Evolutionary conservation across 1,284 basidiomycete species (phyloP).

Genomic region (Apiotrichum mycotoxinovorans): DNA sequence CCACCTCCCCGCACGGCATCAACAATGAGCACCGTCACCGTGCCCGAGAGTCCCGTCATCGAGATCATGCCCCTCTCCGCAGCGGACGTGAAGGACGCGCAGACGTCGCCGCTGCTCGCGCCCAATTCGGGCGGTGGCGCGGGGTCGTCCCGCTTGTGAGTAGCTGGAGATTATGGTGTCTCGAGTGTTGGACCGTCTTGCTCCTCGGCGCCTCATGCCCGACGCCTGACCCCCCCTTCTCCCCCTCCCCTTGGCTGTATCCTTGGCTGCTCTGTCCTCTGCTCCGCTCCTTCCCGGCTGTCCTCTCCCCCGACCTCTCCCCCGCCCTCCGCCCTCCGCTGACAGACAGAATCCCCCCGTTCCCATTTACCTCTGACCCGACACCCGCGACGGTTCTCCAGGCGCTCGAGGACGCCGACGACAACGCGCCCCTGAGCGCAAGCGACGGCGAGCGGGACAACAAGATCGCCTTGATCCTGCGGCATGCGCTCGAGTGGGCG

Average conservation of each 20-base stretch:
- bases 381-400: slow-evolving; percentile 1
- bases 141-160: not conserved
- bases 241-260: too few relatives aligned
- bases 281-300: too few relatives aligned
- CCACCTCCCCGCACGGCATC: not conserved
- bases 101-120: not conserved
- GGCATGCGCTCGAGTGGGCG: slow-evolving; percentile 37
- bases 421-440: not conserved
- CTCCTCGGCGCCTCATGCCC: too few relatives aligned
- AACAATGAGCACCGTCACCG: not conserved
- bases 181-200: too few relatives aligned
- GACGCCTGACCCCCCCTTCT: too few relatives aligned
- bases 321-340: not conserved
- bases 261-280: too few relatives aligned
- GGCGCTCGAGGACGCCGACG: not conserved
- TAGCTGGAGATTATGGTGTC: too few relatives aligned
- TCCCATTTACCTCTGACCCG: not conserved
- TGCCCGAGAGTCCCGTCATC: not conserved
- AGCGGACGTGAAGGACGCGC: not conserved
- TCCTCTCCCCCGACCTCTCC: not conserved
- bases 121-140: not conserved
- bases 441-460: not conserved
- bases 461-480: slow-evolving; percentile 28
- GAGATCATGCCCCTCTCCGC: not conserved
- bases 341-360: not conserved